Evolutionary conservation across 1,284 basidiomycete genomes (phyloP), one percentile per base, ranked within the genome.

Genomic region (Papiliotrema flavescens): DNA sequence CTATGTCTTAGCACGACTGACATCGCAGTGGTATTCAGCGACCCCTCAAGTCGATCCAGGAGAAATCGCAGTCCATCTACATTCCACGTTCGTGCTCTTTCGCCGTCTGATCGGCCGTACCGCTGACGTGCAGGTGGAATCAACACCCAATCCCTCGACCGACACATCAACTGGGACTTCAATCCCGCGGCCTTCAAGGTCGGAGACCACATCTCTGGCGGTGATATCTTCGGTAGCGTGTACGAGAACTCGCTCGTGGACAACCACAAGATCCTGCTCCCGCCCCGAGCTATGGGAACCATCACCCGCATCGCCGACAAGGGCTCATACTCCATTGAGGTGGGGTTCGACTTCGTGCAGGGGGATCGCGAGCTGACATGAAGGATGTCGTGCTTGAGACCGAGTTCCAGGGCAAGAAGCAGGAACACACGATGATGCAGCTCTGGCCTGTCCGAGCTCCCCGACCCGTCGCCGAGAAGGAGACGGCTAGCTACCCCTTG

Each of bases 381-480:
- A n/a, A 94, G 89, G 95, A 99, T 73, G 82, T 95, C 46, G 89
- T 99, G 13, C 81, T 98, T 54, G 95, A 98, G 79, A 97, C 94
- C 32, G 96, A 98, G 73, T 98, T 99, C 74, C 86, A 98, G 64
- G 96, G 95, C 65, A 92, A 94, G 80, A 89, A 83, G 55, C 90
- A 92, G 19, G 82, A 93, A 70, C 94, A 98, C 76, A 88, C 89
- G 13, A 87, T 99, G 86, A 90, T 95, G 87, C 95, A 98, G 74
- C 80, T 94, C 37, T 99, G 96, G 96, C 96, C 96, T 62, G 96
- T 98, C 59, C 91, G 96, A 75, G 96, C 95, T 22, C 94, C 96
- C 52, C 86, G 96, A 60, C 96, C 96, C 19, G 89, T 93, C 40
- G 81, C 90, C 37, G 89, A 98, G 79, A 98, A 98, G 79, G 84